Base-by-base conservation (phyloP, 2,329 filamentous ascomycete genomes). In the Botrytis paeoniae region DNA sequence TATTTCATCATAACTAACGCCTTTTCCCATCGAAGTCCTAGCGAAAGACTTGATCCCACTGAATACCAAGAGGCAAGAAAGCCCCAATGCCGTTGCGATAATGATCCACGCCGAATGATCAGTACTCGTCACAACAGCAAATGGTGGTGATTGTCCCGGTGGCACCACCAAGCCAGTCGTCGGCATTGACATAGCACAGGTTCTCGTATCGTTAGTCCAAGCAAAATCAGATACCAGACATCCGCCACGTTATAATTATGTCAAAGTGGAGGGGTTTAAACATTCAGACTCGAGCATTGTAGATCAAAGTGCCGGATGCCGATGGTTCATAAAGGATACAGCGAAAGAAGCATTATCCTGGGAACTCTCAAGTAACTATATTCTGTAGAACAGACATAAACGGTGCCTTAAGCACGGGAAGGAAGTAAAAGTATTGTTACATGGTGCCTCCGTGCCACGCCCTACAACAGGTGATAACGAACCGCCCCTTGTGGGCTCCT, bases 61-160 rank as follows among this genome's bases (percentile, higher is more conserved):
- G 61, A 75, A 74, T 22, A 75, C 35, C 35, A 75, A 70, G 37
- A 74, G 41, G 20, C 43, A 69, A 12, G 74, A 59, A 6, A 75
- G 57, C 20, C 74, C 73, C 22, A 75, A 41, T 22, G 72, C 45
- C 32, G 74, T 70, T n/a, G 74, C 72, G 12, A 75, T 73, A 29
- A 75, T 72, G 22, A 75, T 73, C 74, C 74, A 75, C 25, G 74
- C 74, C 20, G 74, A 61, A 69, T 75, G 74, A 64, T 75, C 74
- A 37, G 57, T 74, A 32, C 69, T 73, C 12, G 74, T 74, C 22
- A 75, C 73, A 18, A 75, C 74, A 51, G 74, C 72, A 43, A 75
- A 75, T 10, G 74, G 72, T 20, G 69, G 65, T 48, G 72, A 71
- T 37, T 74, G 43, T n/a, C 69, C 70, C 1, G 73, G 69, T 35